These are phyloP conservation scores for Boletus huronensis DNA, from an alignment of 768 basidiomycete species.

Conservation along the genomic window DNA sequence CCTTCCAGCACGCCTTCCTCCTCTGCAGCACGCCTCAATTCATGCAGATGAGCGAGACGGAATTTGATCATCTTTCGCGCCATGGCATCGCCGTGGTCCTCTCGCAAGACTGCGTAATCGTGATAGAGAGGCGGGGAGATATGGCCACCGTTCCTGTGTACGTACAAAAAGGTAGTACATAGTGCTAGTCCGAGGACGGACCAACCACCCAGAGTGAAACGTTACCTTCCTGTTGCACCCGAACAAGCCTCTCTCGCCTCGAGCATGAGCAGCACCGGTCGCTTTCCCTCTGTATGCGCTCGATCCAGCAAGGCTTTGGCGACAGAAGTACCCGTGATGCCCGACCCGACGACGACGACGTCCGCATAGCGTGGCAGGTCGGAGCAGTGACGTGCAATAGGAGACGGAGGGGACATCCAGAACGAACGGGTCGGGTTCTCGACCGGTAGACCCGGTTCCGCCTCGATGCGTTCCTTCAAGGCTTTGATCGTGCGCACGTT, in stretches of 20 bases:
- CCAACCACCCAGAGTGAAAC: no score
- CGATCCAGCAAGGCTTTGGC: constrained; percentile 50
- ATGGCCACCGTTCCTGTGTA: constrained; percentile 77
- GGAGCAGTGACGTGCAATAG: constrained; percentile 40
- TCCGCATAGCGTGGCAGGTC: constrained; percentile 46
- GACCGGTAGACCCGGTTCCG: constrained; percentile 57
- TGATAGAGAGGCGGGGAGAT: constrained; percentile 57
- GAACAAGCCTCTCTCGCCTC: constrained; percentile 79
- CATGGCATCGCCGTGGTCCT: constrained; percentile 40
- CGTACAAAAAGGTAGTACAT: no score
- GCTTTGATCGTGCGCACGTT: constrained; percentile 20
- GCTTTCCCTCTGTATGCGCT: constrained; percentile 21
- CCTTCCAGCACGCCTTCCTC: constrained; percentile 50
- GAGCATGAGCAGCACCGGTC: constrained; percentile 60
- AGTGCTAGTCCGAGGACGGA: background rate
- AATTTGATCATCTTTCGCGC: constrained; percentile 59
- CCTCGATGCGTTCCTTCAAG: constrained; percentile 33
- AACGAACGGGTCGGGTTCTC: constrained; percentile 53
- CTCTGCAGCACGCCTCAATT: constrained; percentile 47
- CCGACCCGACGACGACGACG: constrained; percentile 72
- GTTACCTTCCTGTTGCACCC: constrained; percentile 66
- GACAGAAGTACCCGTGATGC: constrained; percentile 66
- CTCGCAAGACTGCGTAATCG: constrained; percentile 50
- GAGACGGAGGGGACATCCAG: constrained; percentile 57
- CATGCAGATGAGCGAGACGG: constrained; percentile 53